Base-by-base conservation (phyloP, 352 stramenopile genomes). In the Phytophthora sojae region DNA sequence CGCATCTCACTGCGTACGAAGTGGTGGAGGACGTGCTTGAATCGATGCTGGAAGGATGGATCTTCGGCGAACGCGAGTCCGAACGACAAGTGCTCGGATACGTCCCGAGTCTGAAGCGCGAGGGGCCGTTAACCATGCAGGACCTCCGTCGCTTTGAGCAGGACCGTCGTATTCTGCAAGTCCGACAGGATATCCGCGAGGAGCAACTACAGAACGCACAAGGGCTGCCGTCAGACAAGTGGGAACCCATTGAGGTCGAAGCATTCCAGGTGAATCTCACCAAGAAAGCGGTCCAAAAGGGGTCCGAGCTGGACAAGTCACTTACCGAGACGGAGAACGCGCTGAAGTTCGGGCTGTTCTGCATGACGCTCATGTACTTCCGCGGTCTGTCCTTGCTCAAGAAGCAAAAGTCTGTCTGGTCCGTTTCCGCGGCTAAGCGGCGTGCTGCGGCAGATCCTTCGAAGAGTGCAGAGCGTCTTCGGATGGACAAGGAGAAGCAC, bases 311-410 rank as follows among this genome's bases (percentile, higher is more conserved):
- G 57, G 85, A 92, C 67, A 87, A 85, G 21, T 71, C 83, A 56
- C 83, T 96, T 39, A 86, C 82, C 11, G 90, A 96, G 63, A 97
- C 94, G 15, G 95, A 99, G 77, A 85, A 85, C 15, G 97, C 90
- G n/a, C 84, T 99, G n/a, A 97, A 96, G 30, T 99, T 98, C 68
- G 96, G 94, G 11, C 70, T 99, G 19, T 99, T 99, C 67, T 98
- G 83, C 75, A 90, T 99, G 73, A 98, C 95, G 35, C 85, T 99
- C 47, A 98, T 98, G 95, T 99, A 99, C 77, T 99, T 99, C 57
- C 85, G 94, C 49, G 93, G 91, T 4, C 80, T 98, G 57, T 92
- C 91, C 12, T 66, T 97, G 58, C 77, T 98, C 12, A 88, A 89
- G 59, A 87, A 94, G 35, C 92, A 98, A 66, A 89, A 95, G 51